phyloP scores from a whole-genome alignment of 768 basidiomycete species.

The Rhizopogon roseolus region DNA sequence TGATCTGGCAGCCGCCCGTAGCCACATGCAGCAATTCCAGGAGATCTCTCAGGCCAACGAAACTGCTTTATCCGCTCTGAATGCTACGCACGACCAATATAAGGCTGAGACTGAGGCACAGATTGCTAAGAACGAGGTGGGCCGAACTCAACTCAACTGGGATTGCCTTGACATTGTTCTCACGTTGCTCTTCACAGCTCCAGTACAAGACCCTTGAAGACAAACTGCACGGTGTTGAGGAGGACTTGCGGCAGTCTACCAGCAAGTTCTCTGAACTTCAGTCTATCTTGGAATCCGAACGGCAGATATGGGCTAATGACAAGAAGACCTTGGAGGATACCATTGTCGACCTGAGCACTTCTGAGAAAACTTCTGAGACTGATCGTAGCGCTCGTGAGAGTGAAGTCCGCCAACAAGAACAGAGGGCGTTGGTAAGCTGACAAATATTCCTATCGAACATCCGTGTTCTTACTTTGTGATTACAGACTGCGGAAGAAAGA shows the following conservation, averaged over 20 bases:
- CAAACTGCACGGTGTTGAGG: slow-evolving; percentile 47
- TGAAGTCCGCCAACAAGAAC: slow-evolving; percentile 63
- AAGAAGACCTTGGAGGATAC: slow-evolving; percentile 81
- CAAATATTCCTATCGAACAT: neutral
- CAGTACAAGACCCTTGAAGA: slow-evolving; percentile 61
- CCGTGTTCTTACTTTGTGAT: neutral
- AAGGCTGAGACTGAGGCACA: slow-evolving; percentile 68
- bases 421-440: slow-evolving; percentile 56
- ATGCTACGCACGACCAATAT: slow-evolving; percentile 75
- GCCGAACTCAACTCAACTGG: slow-evolving; percentile 5
- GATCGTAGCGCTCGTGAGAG: slow-evolving; percentile 60
- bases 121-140: slow-evolving; percentile 63
- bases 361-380: slow-evolving; percentile 62
- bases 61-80: slow-evolving; percentile 65
- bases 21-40: slow-evolving; percentile 79
- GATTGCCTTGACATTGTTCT: neutral
- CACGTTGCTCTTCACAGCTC: slow-evolving; percentile 36
- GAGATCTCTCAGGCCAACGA: slow-evolving; percentile 83
- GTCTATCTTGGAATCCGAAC: slow-evolving; percentile 63
- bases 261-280: slow-evolving; percentile 54
- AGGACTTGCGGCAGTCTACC: slow-evolving; percentile 47
- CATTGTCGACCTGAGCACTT: slow-evolving; percentile 74
- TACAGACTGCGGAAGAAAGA: slow-evolving; percentile 69
- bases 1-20: slow-evolving; percentile 65
- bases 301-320: slow-evolving; percentile 67